These are phyloP conservation scores for Mentha longifolia DNA, from an alignment of 257 asterid species.

Conservation along the genomic window DNA sequence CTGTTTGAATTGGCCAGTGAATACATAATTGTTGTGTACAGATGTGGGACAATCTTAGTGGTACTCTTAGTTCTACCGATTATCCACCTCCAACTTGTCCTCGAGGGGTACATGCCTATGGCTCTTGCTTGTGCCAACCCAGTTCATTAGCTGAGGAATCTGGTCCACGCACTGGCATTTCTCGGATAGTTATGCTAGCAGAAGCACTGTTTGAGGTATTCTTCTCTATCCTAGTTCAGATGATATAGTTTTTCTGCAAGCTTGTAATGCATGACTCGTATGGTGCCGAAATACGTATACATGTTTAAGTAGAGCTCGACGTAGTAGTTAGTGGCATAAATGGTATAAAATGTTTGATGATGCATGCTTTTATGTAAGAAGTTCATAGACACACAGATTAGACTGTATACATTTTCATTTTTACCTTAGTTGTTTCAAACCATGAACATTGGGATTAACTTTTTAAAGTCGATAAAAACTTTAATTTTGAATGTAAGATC, in stretches of 20 bases:
- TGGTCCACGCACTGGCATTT: slow-evolving; percentile 78
- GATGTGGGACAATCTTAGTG: slow-evolving; percentile 77
- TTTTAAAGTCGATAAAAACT: not conserved
- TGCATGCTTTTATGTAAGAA: slow-evolving; percentile 21
- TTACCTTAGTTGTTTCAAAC: not conserved
- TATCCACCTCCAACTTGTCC: slow-evolving; percentile 64
- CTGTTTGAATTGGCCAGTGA: not conserved
- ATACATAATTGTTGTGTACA: slow-evolving; percentile 35
- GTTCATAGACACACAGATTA: not conserved
- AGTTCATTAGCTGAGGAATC: slow-evolving; percentile 60
- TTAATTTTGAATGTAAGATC: not conserved
- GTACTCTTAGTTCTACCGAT: slow-evolving; percentile 48
- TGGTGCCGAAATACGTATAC: not conserved
- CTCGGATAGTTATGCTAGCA: slow-evolving; percentile 90
- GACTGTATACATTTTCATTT: not conserved
- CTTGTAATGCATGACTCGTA: slow-evolving; percentile 6
- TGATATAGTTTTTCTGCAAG: slow-evolving; percentile 16
- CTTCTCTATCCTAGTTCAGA: slow-evolving; percentile 3
- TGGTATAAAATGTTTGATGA: not conserved
- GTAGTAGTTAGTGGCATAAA: slow-evolving; percentile 1
- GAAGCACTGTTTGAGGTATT: slow-evolving; percentile 95
- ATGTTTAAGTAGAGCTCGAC: not conserved
- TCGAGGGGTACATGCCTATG: slow-evolving; percentile 70
- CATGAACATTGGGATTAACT: not conserved
- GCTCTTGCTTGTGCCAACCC: slow-evolving; percentile 78